Base-by-base conservation (phyloP, 495 filamentous ascomycete genomes). In the Lasiosphaeria hispida region DNA sequence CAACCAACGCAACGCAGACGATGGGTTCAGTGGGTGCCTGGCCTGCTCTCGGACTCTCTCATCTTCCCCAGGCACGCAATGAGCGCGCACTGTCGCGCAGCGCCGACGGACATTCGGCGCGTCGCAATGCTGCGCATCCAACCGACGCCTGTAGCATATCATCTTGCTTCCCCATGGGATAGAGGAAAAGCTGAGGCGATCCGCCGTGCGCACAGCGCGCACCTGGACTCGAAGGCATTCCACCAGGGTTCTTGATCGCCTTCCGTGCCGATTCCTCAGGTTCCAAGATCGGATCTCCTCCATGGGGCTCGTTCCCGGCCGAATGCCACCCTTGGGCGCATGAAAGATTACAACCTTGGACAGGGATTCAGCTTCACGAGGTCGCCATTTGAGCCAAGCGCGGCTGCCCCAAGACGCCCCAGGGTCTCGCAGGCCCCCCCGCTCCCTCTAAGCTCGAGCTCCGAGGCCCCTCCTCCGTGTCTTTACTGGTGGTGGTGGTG, bases 241-340 rank as follows among this genome's bases (percentile, higher is more conserved):
- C 50, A 47, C 42, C 58, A 56, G 59, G 57, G 61, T 67, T 64
- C 63, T 58, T 69, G 68, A 71, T 69, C 64, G 67, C 60, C 64
- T 69, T 67, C 68, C 62, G 61, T 66, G 59, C 55, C 65, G 56
- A 54, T 48, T 67, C 45, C 60, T 64, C 52, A 67, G 48, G 55
- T 62, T 63, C 58, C 64, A 65, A 65, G 66, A 69, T 71, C 66
- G 48, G 68, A 71, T 71, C 66, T 61, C 55, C 60, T 57, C 61
- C 66, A 65, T 59, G 62, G 64, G 68, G 62, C 50, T 53, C 58
- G 54, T 63, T 65, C 66, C 64, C 64, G 62, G 62, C 68, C 64
- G 62, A 57, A 69, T 69, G 62, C 64, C 66, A 71, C 68, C 66
- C 68, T 69, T 65, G 40, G 44, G 60, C 58, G 62, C 64, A 69